phyloP scores from a whole-genome alignment of 768 basidiomycete genomes.

The Phanerochaete sordida region DNA sequence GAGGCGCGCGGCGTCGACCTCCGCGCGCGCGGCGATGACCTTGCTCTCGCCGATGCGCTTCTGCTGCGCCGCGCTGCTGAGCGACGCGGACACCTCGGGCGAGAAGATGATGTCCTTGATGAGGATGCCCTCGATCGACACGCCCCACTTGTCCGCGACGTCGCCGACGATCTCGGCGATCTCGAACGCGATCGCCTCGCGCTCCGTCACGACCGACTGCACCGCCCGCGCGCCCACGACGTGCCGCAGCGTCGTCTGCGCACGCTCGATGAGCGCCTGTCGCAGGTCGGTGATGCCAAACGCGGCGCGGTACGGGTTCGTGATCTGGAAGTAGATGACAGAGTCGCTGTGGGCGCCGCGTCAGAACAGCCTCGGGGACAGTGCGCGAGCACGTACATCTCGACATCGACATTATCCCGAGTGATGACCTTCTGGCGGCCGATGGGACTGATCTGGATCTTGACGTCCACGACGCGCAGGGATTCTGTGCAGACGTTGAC shows the following conservation, averaged over 20 bases:
- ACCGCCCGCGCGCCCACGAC: conserved; percentile 94
- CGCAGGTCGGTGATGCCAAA: conserved; percentile 92
- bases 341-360: conserved; percentile 59
- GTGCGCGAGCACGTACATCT: conserved; percentile 55
- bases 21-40: conserved; percentile 93
- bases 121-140: conserved; percentile 93
- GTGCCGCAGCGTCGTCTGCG: conserved; percentile 94
- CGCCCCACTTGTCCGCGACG: conserved; percentile 95
- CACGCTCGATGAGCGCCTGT: conserved; percentile 77
- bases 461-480: conserved; percentile 86
- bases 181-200: conserved; percentile 94
- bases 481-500: conserved; percentile 94
- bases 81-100: conserved; percentile 81
- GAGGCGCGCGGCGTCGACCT: conserved; percentile 91
- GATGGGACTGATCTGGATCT: conserved; percentile 90
- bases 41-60: conserved; percentile 97
- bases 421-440: conserved; percentile 90
- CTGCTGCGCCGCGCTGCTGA: conserved; percentile 95
- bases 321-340: conserved; percentile 90
- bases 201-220: conserved; percentile 95
- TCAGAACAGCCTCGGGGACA: conserved; percentile 5
- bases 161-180: conserved; percentile 95
- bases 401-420: conserved; percentile 93
- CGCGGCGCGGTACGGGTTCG: conserved; percentile 88
- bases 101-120: conserved; percentile 96